Percentiles rank a stretch among this genome's conserved stretches.
Evolutionary conservation across 345 rosid genomes (phyloP).

Genomic region (Garcia nutans): DNA sequence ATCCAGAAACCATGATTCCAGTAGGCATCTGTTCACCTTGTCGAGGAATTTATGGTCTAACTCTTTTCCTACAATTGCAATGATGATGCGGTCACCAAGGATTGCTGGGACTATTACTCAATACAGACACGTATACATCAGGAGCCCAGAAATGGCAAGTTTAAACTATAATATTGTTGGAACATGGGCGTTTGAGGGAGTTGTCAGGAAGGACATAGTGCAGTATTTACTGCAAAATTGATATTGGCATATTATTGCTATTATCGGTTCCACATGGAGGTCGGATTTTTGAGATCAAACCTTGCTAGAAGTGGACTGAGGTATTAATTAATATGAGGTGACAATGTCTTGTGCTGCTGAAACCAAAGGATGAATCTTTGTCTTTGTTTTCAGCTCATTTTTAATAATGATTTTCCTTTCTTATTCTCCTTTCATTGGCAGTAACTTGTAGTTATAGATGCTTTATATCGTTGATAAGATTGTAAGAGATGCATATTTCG

Average conservation of each 20-base stretch:
- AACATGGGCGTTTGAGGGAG: conserved; percentile 38
- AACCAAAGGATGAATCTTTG: background rate
- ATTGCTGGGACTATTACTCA: conserved; percentile 53
- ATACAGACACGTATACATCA: conserved; percentile 47
- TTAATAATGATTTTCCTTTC: background rate
- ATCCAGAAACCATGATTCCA: conserved; percentile 47
- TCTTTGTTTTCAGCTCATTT: background rate
- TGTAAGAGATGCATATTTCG: too few species aligned
- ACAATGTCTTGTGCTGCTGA: background rate
- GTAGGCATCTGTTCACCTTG: conserved; percentile 54
- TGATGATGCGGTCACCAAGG: conserved; percentile 60
- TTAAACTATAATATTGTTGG: conserved; percentile 23
- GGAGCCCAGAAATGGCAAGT: conserved; percentile 24
- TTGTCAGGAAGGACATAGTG: conserved; percentile 68
- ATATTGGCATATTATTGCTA: conserved; percentile 7
- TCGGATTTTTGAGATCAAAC: background rate
- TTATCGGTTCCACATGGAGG: background rate
- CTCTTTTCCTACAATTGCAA: conserved; percentile 55
- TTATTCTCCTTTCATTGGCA: too few species aligned
- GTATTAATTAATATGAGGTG: background rate
- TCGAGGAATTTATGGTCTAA: conserved; percentile 43
- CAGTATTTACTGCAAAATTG: conserved; percentile 55
- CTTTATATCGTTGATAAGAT: too few species aligned
- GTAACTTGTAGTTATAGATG: too few species aligned
- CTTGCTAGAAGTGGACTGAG: background rate